phyloP scores from a whole-genome alignment of 768 basidiomycete species.

The Leccinum sublutescens region DNA sequence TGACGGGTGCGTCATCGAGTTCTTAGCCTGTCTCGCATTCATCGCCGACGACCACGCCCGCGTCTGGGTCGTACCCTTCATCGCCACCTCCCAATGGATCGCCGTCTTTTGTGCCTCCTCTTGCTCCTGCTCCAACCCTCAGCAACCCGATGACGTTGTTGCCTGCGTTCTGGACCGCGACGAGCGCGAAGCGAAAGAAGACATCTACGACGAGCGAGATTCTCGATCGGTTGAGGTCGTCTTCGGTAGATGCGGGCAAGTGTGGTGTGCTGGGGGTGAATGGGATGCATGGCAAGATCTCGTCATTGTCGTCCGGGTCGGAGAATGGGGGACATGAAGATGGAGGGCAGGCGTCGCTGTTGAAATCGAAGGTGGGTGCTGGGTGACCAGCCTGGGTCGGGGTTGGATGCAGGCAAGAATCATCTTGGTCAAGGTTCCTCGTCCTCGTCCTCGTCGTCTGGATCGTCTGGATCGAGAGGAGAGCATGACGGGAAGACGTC shows the following conservation, averaged over 20 bases:
- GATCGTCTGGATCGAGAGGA: too few relatives aligned
- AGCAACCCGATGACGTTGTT: conserved; percentile 18
- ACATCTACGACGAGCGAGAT: conserved; percentile 31
- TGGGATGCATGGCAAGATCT: neutral
- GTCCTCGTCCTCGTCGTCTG: neutral
- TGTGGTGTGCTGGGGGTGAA: conserved; percentile 6
- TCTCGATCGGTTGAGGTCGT: conserved; percentile 27
- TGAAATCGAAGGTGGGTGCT: neutral
- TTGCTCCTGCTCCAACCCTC: neutral
- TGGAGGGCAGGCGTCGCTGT: neutral
- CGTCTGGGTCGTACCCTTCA: conserved; percentile 8
- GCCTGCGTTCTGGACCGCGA: conserved; percentile 24
- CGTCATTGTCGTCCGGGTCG: neutral
- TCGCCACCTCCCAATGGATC: conserved; percentile 4
- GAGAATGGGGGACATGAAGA: conserved; percentile 7
- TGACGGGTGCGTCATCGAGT: conserved; percentile 10
- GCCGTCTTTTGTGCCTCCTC: neutral
- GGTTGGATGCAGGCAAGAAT: conserved; percentile 5
- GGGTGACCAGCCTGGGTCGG: neutral
- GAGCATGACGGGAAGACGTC: too few relatives aligned
- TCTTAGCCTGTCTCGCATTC: conserved; percentile 6
- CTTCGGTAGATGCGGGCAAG: conserved; percentile 24
- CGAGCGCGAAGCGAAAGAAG: conserved; percentile 24
- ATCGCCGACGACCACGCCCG: conserved; percentile 9
- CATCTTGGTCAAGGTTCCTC: neutral